These are phyloP conservation scores for Nothopassalora personata DNA, from an alignment of 2,329 filamentous ascomycete genomes.

Conservation along the genomic window DNA sequence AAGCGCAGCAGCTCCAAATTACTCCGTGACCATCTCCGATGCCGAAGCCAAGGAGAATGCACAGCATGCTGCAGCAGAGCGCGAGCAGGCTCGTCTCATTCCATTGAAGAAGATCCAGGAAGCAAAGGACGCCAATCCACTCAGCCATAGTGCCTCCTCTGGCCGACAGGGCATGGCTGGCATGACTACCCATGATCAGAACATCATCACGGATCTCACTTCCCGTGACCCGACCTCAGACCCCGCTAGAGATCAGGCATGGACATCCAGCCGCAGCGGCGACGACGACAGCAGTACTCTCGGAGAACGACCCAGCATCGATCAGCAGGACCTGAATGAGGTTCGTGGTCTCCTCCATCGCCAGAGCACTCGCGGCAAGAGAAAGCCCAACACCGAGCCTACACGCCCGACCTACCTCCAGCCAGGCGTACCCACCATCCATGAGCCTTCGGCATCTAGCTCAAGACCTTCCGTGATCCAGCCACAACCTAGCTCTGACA, in stretches of 20 bases:
- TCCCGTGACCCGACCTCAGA: slow-evolving; percentile 40
- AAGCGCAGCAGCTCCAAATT: slow-evolving; percentile 65
- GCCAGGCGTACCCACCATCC: slow-evolving; percentile 28
- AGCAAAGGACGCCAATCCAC: slow-evolving; percentile 16
- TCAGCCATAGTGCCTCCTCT: slow-evolving; percentile 13
- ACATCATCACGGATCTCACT: slow-evolving; percentile 43
- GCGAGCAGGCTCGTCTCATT: slow-evolving; percentile 54
- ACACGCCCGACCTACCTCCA: slow-evolving; percentile 6
- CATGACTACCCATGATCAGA: slow-evolving; percentile 23
- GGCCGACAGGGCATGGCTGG: slow-evolving; percentile 17
- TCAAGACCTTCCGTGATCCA: background rate
- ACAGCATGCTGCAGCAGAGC: slow-evolving; percentile 52
- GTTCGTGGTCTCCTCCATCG: slow-evolving; percentile 42
- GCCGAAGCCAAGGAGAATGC: slow-evolving; percentile 56
- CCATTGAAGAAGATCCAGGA: slow-evolving; percentile 40
- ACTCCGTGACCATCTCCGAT: slow-evolving; percentile 71
- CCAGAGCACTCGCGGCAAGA: slow-evolving; percentile 41
- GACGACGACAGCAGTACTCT: slow-evolving; percentile 32
- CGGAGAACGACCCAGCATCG: slow-evolving; percentile 38
- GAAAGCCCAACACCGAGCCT: slow-evolving; percentile 28
- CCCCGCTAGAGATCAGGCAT: slow-evolving; percentile 37
- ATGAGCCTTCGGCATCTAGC: slow-evolving; percentile 17
- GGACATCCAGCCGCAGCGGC: slow-evolving; percentile 34
- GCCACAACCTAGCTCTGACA: background rate
- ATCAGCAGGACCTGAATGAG: slow-evolving; percentile 43